A percentile compares a stretch with the other conserved stretches of the same genome.
phyloP scores from a whole-genome alignment of 306 rosid genomes.

The Rosa lucieae region DNA sequence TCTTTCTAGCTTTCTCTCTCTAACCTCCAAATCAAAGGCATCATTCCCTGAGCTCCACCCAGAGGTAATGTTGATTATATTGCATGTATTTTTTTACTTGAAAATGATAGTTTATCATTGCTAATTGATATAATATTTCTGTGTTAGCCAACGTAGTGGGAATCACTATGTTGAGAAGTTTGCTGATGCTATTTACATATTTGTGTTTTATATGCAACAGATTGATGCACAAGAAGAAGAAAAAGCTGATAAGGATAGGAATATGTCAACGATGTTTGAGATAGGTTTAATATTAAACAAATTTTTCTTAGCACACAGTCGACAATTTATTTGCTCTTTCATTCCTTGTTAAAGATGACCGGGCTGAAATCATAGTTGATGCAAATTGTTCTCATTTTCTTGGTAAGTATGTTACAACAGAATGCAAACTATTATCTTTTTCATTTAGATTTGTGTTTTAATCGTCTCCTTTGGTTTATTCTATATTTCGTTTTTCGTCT shows the following conservation, averaged over 20 bases:
- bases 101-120: too few species aligned
- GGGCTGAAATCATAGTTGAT: constrained; percentile 58
- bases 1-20: neutral
- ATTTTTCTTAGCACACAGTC: constrained; percentile 69
- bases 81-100: too few species aligned
- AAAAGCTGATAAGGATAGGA: constrained; percentile 73
- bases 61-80: too few species aligned
- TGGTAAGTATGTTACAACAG: constrained; percentile 44
- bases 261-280: constrained; percentile 64
- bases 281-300: constrained; percentile 60
- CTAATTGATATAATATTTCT: too few species aligned
- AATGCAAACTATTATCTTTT: neutral
- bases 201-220: constrained; percentile 42
- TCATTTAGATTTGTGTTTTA: neutral
- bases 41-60: constrained; percentile 70
- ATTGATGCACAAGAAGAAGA: constrained; percentile 40
- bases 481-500: constrained; percentile 14
- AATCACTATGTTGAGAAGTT: neutral
- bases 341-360: constrained; percentile 82
- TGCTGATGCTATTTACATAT: neutral
- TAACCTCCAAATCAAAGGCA: constrained; percentile 44
- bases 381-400: constrained; percentile 56
- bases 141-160: too few species aligned
- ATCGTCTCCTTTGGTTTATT: neutral
- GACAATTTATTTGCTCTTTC: constrained; percentile 84